These are phyloP conservation scores for Fragilariopsis cylindrus DNA, from an alignment of 108 stramenopile species.

Conservation along the genomic window DNA sequence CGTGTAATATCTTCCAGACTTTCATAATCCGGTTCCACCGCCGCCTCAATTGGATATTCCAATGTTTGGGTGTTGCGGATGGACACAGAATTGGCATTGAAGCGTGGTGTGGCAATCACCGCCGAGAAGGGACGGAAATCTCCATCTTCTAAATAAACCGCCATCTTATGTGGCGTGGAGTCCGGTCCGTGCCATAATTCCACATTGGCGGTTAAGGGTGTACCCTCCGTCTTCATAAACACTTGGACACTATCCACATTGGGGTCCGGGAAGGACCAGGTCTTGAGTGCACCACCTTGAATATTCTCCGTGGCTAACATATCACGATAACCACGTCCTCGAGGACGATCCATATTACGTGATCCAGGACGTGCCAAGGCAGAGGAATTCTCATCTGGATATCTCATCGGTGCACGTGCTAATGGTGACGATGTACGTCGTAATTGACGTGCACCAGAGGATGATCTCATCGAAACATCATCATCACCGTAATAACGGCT, in stretches of 20 bases:
- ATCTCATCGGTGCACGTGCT: conserved; percentile 1
- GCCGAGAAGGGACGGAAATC: conserved; percentile 70
- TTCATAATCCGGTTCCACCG: conserved; percentile 51
- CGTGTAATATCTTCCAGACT: conserved; percentile 19
- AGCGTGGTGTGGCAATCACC: conserved; percentile 70
- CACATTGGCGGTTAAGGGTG: conserved; percentile 78
- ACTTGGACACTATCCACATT: conserved; percentile 65
- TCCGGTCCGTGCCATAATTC: conserved; percentile 83
- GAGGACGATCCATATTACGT: no score
- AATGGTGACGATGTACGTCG: conserved; percentile 10
- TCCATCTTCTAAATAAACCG: conserved; percentile 80
- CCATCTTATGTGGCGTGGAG: conserved; percentile 80
- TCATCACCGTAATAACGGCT: conserved; percentile 3
- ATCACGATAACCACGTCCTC: conserved; percentile 13
- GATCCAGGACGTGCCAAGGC: conserved; percentile 3
- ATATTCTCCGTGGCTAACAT: conserved; percentile 31
- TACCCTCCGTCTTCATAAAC: conserved; percentile 76
- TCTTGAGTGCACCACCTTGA: conserved; percentile 77
- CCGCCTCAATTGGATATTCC: conserved; percentile 76
- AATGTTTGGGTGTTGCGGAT: conserved; percentile 79
- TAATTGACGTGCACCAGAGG: conserved; percentile 13
- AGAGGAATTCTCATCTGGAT: conserved; percentile 10
- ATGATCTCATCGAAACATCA: conserved; percentile 11
- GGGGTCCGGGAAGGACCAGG: conserved; percentile 70
- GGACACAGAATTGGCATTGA: conserved; percentile 70